Evolutionary conservation across 2,329 filamentous ascomycete genomes (phyloP), one percentile per base, ranked within the genome.

Genomic region (Ceratocystis ficicola): DNA sequence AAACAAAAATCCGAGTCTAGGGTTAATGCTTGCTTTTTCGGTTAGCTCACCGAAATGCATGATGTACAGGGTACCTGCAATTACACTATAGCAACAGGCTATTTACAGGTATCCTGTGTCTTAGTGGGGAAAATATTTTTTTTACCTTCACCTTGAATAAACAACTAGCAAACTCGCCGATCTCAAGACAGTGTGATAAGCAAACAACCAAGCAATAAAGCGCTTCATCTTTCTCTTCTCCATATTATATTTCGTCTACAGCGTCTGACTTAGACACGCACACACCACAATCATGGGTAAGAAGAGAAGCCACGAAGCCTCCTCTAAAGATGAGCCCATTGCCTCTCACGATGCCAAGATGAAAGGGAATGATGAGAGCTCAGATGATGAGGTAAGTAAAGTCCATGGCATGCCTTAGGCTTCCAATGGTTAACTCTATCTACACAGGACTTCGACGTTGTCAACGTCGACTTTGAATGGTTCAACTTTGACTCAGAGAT

Each of bases 401-500:
- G 65, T 46, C 3, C 20, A 60, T 30, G 32, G 32, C 63, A 65
- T 70, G 46, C 70, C 44, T 48, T n/a, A 2, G 48, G 10, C 65
- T 55, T 28, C 30, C 20, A 36, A 48, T n/a, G 65, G 73, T 28
- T 67, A 65, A 67, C 63, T 46, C 66, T 46, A 5, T 30, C 10
- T 52, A 25, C 36, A 15, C 65, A 95, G 89, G 90, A 96, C 72
- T 88, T 91, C 72, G 89, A 96, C 73, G 88, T 93, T 75, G 85
- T 99, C 70, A 87, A 97, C 73, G 91, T 97, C 67, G 93, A 97
- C 70, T 99, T 99, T 72, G 94, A 99, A 78, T 97, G 91, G 89
- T 99, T 97, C 79, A 95, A 96, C 77, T 95, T 93, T 69, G 87
- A 94, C 71, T 81, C 89, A 1, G 85, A 88, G 6, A 82, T 95